phyloP scores from a whole-genome alignment of 441 rosid genomes.

The Kokia cookei region DNA sequence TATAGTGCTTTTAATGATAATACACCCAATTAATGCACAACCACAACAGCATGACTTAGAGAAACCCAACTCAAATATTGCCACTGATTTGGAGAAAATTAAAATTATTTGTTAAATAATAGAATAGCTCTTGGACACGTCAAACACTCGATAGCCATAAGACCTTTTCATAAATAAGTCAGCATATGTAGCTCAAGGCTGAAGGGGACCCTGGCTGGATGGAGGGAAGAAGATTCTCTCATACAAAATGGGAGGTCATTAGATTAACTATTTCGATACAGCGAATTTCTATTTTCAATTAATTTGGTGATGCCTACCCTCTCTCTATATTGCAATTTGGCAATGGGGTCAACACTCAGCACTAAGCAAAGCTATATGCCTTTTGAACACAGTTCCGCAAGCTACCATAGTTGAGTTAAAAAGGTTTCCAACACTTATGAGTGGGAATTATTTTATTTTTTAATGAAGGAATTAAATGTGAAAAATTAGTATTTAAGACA shows the following conservation, averaged over 20 bases:
- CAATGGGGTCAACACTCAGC: background rate
- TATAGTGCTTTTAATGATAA: background rate
- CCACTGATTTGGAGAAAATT: no score
- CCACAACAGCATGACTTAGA: background rate
- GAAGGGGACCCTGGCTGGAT: background rate
- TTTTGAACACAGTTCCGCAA: background rate
- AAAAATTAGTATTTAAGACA: background rate
- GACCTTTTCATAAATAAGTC: background rate
- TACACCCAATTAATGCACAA: background rate
- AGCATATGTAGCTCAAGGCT: background rate
- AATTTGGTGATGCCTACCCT: background rate
- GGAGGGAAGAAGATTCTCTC: constrained; percentile 1
- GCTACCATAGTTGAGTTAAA: background rate
- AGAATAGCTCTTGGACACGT: background rate
- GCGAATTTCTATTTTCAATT: background rate
- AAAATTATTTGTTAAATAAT: background rate
- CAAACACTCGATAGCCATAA: background rate
- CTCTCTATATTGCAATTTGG: background rate
- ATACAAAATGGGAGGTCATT: background rate
- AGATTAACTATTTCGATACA: background rate
- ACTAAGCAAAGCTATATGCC: background rate
- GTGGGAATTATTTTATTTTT: background rate
- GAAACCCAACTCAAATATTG: background rate
- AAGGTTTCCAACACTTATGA: background rate
- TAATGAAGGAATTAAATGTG: background rate